Base-by-base conservation (phyloP, 1,284 basidiomycete genomes). In the Trametes sp. region DNA sequence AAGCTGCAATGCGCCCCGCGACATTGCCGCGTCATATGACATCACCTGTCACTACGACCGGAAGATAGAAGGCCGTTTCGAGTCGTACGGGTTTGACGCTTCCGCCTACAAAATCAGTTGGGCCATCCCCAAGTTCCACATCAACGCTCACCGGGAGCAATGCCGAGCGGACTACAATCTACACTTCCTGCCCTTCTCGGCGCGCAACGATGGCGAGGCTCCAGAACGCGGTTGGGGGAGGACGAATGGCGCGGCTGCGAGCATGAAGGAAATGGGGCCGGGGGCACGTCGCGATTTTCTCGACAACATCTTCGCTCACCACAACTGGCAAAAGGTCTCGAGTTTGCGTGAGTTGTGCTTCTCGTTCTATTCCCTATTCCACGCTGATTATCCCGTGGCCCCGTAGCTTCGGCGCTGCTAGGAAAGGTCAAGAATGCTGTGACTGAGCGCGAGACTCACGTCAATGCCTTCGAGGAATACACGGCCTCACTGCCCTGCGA, bases 41-140 rank as follows among this genome's bases (percentile, higher is more conserved):
- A 70, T 70, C 14, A 61, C 66, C 0, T 73, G 71, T 33, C 64
- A 63, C 57, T 69, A 62, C 57, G 49, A 53, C 23, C 63, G 48
- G 33, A 26, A 68, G 13, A 6, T 59, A n/a, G 21, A 46, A 0
- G 11, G 9, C 8, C 57, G 57, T 2, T 59, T 59, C 21, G 41
- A 2, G 9, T 36, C 44, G 29, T 59, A 59, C 21, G 57, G 57
- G 13, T 59, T 33, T 38, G 48, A 50, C 36, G 13, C 19, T 19
- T 24, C 57, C 7, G 23, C 28, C 8, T 31, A 35, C 24, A 10
- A 23, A 3, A n/a, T 59, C 42, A 28, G n/a, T 3, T 59, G 51
- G 49, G 49, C 49, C 10, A 53, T 59, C n/a, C 57, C 57, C n/a
- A 59, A 59, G 50, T 59, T 59, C 29, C 57, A 59, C 26, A 59